Evolutionary conservation across 768 basidiomycete genomes (phyloP).

Genomic region (Leucocoprinus birnbaumii): DNA sequence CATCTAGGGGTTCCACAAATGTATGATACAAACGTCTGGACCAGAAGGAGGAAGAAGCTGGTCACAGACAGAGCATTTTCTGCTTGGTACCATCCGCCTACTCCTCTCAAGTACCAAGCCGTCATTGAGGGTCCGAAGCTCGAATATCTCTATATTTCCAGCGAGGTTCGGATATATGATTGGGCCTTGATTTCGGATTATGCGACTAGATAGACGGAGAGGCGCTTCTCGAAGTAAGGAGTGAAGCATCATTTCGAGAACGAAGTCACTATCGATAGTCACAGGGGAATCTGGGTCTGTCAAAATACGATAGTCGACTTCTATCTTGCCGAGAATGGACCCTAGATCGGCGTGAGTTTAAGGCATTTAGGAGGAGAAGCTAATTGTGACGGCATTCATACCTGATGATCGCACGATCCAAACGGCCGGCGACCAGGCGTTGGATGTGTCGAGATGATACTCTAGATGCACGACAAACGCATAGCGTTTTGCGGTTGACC

Average conservation of each 20-base stretch:
- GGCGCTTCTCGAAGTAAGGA: conserved; percentile 4
- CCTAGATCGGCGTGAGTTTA: background rate
- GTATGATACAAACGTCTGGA: conserved; percentile 1
- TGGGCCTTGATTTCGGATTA: background rate
- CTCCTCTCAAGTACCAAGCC: background rate
- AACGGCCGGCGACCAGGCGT: conserved; percentile 1
- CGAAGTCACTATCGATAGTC: background rate
- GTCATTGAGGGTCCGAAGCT: background rate
- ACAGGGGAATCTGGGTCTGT: background rate
- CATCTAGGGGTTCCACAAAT: background rate
- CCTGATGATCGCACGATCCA: conserved; percentile 5
- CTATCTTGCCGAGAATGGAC: conserved; percentile 1
- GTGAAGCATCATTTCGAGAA: conserved; percentile 9
- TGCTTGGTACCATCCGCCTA: background rate
- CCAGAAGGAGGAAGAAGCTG: conserved; percentile 3
- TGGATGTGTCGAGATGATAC: background rate
- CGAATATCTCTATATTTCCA: conserved; percentile 7
- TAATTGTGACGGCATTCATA: background rate
- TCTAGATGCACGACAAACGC: conserved; percentile 1
- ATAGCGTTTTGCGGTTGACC: background rate
- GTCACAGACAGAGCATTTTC: conserved; percentile 3
- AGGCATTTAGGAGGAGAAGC: background rate
- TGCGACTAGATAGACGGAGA: background rate
- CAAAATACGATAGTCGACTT: conserved; percentile 7
- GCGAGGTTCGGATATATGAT: background rate